phyloP scores from a whole-genome alignment of 2,329 filamentous ascomycete species.

The Alternaria tenuissima region DNA sequence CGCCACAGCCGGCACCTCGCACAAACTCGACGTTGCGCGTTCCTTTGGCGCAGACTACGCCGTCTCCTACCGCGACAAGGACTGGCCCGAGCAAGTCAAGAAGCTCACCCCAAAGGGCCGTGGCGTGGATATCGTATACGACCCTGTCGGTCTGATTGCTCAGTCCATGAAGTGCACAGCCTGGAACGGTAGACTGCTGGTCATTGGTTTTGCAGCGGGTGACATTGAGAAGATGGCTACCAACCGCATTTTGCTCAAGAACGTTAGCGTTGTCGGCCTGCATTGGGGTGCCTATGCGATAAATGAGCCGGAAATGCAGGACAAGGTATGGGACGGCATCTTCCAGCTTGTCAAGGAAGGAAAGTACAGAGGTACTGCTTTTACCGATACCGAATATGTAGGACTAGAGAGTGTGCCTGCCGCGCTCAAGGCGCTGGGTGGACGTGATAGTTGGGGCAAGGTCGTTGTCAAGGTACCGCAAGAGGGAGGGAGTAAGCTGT shows the following conservation, averaged over 20 bases:
- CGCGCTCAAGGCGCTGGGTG: constrained; percentile 79
- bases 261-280: constrained; percentile 86
- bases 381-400: constrained; percentile 80
- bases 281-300: constrained; percentile 89
- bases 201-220: constrained; percentile 89
- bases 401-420: constrained; percentile 81
- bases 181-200: constrained; percentile 88
- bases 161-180: constrained; percentile 88
- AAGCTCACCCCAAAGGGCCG: constrained; percentile 75
- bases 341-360: constrained; percentile 78
- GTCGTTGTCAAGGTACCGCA: constrained; percentile 88
- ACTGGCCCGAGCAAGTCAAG: constrained; percentile 74
- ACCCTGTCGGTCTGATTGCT: constrained; percentile 90
- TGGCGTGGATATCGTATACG: constrained; percentile 92
- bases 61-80: constrained; percentile 74
- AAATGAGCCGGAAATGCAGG: constrained; percentile 75
- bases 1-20: constrained; percentile 82
- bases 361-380: constrained; percentile 83
- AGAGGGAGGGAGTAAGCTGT: constrained; percentile 50
- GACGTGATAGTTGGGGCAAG: constrained; percentile 92
- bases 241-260: constrained; percentile 93
- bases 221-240: constrained; percentile 90
- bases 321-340: constrained; percentile 81
- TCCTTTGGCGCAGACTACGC: constrained; percentile 85
- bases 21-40: constrained; percentile 81